Conservation (phyloP, 1,284 basidiomycete genomes). For the Rhodotorula sp. region DNA sequence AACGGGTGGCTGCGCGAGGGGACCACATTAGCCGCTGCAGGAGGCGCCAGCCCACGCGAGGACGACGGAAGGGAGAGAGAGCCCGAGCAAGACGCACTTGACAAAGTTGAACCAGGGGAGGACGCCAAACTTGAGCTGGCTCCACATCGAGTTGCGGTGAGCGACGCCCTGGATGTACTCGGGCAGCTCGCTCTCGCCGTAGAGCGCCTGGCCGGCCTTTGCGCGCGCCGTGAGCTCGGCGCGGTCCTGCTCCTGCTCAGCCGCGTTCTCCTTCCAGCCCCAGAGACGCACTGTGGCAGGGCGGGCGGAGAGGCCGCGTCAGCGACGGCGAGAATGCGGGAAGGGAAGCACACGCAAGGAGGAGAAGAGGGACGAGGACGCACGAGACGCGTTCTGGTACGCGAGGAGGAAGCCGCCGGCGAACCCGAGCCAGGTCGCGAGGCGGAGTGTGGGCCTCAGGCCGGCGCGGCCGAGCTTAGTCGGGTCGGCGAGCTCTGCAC, state of each 20-base stretch:
- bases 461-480: constrained; percentile 27
- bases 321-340: constrained; percentile 6
- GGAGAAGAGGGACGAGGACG: constrained; percentile 5
- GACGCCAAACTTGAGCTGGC: constrained; percentile 68
- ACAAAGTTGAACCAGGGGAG: constrained; percentile 82
- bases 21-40: background rate
- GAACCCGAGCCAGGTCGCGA: constrained; percentile 65
- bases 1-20: constrained; percentile 61
- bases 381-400: constrained; percentile 64
- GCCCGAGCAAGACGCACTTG: constrained; percentile 52
- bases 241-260: constrained; percentile 73
- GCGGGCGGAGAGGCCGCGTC: background rate
- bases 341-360: background rate
- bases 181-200: constrained; percentile 78
- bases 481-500: constrained; percentile 56
- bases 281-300: constrained; percentile 78
- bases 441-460: constrained; percentile 52
- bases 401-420: constrained; percentile 88
- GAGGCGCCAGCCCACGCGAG: too few species aligned
- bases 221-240: constrained; percentile 72
- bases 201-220: constrained; percentile 73
- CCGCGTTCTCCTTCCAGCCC: constrained; percentile 90
- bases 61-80: too few species aligned
- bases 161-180: constrained; percentile 87
- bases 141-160: constrained; percentile 86